Evolutionary conservation across 2,329 filamentous ascomycete genomes (phyloP).

Genomic region (Colletotrichum lentis): DNA sequence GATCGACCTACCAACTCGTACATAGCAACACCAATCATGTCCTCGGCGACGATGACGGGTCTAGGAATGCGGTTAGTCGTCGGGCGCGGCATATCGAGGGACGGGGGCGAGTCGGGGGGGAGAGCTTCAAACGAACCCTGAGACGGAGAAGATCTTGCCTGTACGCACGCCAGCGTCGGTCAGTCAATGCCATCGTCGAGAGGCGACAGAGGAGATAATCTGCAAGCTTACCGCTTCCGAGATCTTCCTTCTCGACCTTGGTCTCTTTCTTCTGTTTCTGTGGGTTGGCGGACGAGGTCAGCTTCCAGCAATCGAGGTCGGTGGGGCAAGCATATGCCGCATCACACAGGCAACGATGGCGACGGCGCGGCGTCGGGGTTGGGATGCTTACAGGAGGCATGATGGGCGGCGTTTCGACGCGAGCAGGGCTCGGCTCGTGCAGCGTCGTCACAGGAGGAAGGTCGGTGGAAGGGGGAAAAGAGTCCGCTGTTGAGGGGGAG

Average conservation of each 20-base stretch:
- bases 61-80: slow-evolving; percentile 51
- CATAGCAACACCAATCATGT: slow-evolving; percentile 99
- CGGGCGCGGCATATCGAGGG: slow-evolving; percentile 17
- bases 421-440: slow-evolving; percentile 37
- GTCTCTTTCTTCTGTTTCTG: slow-evolving; percentile 46
- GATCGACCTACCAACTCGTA: slow-evolving; percentile 83
- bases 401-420: slow-evolving; percentile 51
- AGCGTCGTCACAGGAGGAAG: slow-evolving; percentile 27
- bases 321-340: slow-evolving; percentile 33
- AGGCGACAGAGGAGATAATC: not conserved
- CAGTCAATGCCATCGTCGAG: slow-evolving; percentile 18
- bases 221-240: slow-evolving; percentile 49
- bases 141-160: slow-evolving; percentile 71
- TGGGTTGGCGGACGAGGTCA: slow-evolving; percentile 22
- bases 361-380: slow-evolving; percentile 40
- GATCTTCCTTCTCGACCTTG: slow-evolving; percentile 50
- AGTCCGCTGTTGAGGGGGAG: slow-evolving; percentile 43
- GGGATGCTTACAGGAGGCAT: slow-evolving; percentile 64
- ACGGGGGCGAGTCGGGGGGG: slow-evolving; percentile 29
- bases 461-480: slow-evolving; percentile 44
- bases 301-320: slow-evolving; percentile 30
- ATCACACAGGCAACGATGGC: slow-evolving; percentile 22
- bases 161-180: slow-evolving; percentile 33
- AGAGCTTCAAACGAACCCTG: slow-evolving; percentile 60
- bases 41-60: slow-evolving; percentile 94